A percentile compares a stretch with the other conserved stretches of the same genome.
These are phyloP conservation scores for Monilinia fructigena DNA, from an alignment of 2,329 filamentous ascomycete genomes.

Conservation along the genomic window DNA sequence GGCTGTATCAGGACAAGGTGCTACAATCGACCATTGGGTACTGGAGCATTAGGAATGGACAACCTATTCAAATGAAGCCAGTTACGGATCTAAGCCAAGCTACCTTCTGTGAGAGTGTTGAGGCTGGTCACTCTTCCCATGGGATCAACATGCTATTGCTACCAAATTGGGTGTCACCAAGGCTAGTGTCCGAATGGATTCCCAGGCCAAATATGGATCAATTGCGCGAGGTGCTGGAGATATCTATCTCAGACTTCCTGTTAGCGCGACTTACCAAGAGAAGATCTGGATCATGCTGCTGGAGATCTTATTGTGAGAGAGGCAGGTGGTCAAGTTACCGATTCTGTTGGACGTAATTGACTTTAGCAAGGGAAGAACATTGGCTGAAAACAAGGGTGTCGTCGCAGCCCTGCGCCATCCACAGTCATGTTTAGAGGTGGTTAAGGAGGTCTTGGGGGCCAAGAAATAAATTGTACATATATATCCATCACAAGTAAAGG, in stretches of 20 bases:
- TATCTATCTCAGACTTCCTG: constrained; percentile 87
- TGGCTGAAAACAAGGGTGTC: constrained; percentile 89
- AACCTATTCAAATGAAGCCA: constrained; percentile 75
- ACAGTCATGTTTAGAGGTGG: constrained; percentile 75
- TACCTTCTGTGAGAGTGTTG: constrained; percentile 95
- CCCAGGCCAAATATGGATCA: constrained; percentile 94
- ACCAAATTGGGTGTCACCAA: constrained; percentile 80
- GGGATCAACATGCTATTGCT: constrained; percentile 84
- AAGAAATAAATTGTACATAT: constrained; percentile 40
- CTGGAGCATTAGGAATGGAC: constrained; percentile 54
- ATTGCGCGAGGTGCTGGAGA: constrained; percentile 93
- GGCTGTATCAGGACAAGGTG: constrained; percentile 75
- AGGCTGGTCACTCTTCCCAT: constrained; percentile 88
- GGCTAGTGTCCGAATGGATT: constrained; percentile 93
- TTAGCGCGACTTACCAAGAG: constrained; percentile 85
- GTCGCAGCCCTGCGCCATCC: constrained; percentile 79
- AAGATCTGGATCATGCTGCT: constrained; percentile 99
- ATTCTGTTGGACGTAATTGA: constrained; percentile 81
- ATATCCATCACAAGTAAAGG: constrained; percentile 12
- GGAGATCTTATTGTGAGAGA: constrained; percentile 93
- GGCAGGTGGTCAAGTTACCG: constrained; percentile 87
- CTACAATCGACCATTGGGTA: constrained; percentile 70
- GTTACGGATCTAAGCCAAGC: constrained; percentile 73
- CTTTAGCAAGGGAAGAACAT: constrained; percentile 81
- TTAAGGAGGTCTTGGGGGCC: constrained; percentile 69